Conservation (phyloP, 495 filamentous ascomycete species). For the Letharia columbiana region DNA sequence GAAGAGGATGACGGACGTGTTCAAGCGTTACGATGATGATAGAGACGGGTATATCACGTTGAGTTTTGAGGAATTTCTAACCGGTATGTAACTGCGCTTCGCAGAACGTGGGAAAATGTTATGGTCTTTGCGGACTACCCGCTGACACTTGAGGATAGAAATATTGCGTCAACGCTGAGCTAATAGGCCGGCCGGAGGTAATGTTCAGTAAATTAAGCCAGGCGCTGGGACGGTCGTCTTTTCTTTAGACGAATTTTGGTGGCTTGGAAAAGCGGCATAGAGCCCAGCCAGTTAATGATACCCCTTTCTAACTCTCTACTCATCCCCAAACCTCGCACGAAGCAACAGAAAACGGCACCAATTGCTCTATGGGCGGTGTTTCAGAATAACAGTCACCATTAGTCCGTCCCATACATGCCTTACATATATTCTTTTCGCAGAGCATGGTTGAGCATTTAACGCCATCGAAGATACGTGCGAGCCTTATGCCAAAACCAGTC, state of each 20-base stretch:
- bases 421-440: no score
- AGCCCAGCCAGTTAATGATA: background rate
- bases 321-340: no score
- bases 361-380: no score
- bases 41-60: conserved; percentile 84
- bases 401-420: no score
- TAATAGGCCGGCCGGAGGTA: background rate
- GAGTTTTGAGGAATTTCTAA: conserved; percentile 75
- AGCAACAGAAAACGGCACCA: no score
- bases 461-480: no score
- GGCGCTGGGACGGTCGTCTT: background rate
- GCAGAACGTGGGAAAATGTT: background rate
- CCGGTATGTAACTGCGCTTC: conserved; percentile 36
- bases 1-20: conserved; percentile 98
- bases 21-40: conserved; percentile 97
- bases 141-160: conserved; percentile 2
- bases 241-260: background rate
- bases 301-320: background rate
- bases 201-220: background rate
- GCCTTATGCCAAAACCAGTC: no score
- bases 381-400: no score
- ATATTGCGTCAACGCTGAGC: conserved; percentile 18
- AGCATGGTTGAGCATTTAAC: no score
- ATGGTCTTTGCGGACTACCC: background rate
- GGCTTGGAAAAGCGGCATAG: background rate